Base-by-base conservation (phyloP, 2,329 filamentous ascomycete genomes). In the Cordyceps cateniannulata region DNA sequence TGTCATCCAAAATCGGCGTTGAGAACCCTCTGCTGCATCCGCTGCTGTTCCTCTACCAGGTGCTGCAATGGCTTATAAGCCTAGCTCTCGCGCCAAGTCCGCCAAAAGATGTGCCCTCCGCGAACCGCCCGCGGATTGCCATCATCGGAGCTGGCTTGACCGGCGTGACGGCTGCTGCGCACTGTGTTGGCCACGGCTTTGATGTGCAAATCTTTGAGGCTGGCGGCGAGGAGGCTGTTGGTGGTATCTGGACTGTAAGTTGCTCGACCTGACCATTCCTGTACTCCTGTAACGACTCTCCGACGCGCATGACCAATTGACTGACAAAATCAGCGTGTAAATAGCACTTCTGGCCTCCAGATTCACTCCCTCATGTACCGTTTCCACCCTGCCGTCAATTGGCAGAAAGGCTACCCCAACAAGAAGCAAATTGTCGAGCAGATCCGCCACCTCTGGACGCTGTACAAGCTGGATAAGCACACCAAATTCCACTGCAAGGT, bases 341-440 rank as follows among this genome's bases (percentile, higher is more conserved):
- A 95, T 75, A 89, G 89, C 56, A 93, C 89, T 0, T 93, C 89
- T 0, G 85, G 89, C 18, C 81, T 96, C 0, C 90, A 95, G 69
- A 93, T 96, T 24, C 90, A 96, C 71, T 90, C 86, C 22, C 72
- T 93, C 62, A 95, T 95, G 90, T 96, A 93, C 72, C 84, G 91
- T 24, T 96, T 96, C 71, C 89, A 93, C 66, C 91, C 91, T 0
- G 89, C 88, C 0, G 84, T 96, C 1, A 79, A 83, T 63, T 96
- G 89, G 85, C 77, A 83, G 38, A 77, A 80, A 32, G 89, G 89
- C n/a, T 96, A 96, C 68, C 91, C 91, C 0, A 81, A 87, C 63
- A 86, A 89, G 54, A 77, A 87, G 64, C 85, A 93, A 72, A 95
- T 96, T 62, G 79, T 93, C 48, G 79, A 81, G 25, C 86, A 93